Evolutionary conservation across 495 filamentous ascomycete species (phyloP), one percentile per base, ranked within the genome.

Genomic region (Acidiella bohemica): DNA sequence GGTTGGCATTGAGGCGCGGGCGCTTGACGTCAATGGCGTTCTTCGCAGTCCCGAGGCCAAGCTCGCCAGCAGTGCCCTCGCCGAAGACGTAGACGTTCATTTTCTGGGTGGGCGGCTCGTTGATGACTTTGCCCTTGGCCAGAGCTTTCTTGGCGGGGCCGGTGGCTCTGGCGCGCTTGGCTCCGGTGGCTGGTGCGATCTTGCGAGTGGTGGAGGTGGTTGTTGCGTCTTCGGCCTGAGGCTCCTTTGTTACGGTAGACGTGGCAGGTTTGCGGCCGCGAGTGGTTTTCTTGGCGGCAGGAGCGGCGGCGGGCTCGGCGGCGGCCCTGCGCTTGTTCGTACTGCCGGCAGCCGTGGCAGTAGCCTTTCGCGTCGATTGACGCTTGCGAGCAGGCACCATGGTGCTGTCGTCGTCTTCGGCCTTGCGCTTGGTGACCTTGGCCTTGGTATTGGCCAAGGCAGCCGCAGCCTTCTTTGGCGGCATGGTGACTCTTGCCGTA

Each of bases 1-100:
- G 63, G 36, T 64, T 56, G 29, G 67, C 59, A 42, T 83, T 81
- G 27, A 79, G 56, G 42, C 78, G 73, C 17, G 78, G 78, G 6
- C 78, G 68, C 62, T 78, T 79, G 46, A 81, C 78, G 37, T 76
- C 72, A 38, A 75, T 70, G 11, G 68, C 67, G 28, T 68, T 73
- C 47, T 73, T 75, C 12, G 62, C 61, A 6, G 71, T 59, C 22
- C 78, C 78, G 16, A 82, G 64, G 25, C 78, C 78, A 32, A 83
- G 69, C 52, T 83, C 78, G 41, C 75, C 75, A 18, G 68, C 70
- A 49, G 71, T 71, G 33, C 78, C 78, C 49, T 78, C 78, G 25
- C 78, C 78, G 40, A 70, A 81, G 41, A 80, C 76, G 47, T 67
- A 81, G 25, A 81, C 72, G 49, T 80, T 69, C 24, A 80, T 62